Conservation (phyloP, 2,329 filamentous ascomycete genomes). For the Aspergillus oerlinghausenensis region DNA sequence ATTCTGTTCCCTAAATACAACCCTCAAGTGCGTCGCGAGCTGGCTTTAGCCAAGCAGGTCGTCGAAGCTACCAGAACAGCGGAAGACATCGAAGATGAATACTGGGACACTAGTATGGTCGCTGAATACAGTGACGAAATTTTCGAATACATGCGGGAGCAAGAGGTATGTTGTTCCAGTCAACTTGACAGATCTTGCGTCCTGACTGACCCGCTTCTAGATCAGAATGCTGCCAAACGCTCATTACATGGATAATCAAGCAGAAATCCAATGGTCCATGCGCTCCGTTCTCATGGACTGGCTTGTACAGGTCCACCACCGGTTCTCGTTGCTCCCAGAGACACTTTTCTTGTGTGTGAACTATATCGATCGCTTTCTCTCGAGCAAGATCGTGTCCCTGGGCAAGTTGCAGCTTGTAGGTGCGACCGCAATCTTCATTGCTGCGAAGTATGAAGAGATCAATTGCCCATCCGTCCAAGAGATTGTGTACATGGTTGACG, state of each 20-base stretch:
- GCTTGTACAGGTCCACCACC: slow-evolving; percentile 91
- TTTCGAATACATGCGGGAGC: slow-evolving; percentile 81
- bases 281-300: slow-evolving; percentile 95
- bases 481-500: slow-evolving; percentile 98
- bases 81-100: slow-evolving; percentile 82
- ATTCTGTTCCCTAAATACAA: slow-evolving; percentile 71
- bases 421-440: slow-evolving; percentile 90
- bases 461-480: slow-evolving; percentile 92
- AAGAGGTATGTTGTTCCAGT: slow-evolving; percentile 61
- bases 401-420: slow-evolving; percentile 94
- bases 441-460: slow-evolving; percentile 98
- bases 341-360: slow-evolving; percentile 94
- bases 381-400: slow-evolving; percentile 88
- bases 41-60: slow-evolving; percentile 61
- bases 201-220: slow-evolving; percentile 41
- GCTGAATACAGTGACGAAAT: slow-evolving; percentile 96
- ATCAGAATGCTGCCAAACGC: slow-evolving; percentile 77
- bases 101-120: slow-evolving; percentile 95
- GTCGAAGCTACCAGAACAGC: slow-evolving; percentile 62
- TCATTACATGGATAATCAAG: slow-evolving; percentile 94
- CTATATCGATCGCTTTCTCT: slow-evolving; percentile 95
- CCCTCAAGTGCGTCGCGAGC: slow-evolving; percentile 64
- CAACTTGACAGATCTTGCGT: background rate
- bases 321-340: slow-evolving; percentile 87
- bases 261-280: slow-evolving; percentile 99